Percentiles rank a stretch among this genome's conserved stretches.
phyloP scores from a whole-genome alignment of 2,329 filamentous ascomycete genomes.

The Ophiostoma ulmi region DNA sequence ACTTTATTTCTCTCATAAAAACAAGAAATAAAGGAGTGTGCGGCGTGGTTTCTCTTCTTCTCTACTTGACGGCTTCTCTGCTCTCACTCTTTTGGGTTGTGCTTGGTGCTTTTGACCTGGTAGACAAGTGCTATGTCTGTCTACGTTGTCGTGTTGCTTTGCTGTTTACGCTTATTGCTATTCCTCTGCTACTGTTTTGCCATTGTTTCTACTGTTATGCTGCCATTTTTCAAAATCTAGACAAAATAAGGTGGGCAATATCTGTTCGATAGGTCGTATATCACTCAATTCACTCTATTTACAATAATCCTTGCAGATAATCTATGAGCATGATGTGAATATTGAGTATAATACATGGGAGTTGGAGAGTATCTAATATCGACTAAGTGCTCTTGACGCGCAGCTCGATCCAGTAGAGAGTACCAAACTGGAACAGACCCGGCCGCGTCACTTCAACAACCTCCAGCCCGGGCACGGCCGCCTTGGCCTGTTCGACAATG shows the following conservation, averaged over 20 bases:
- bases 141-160: not conserved
- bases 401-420: slow-evolving; percentile 55
- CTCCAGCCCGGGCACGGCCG: slow-evolving; percentile 49
- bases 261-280: not conserved
- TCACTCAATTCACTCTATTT: not conserved
- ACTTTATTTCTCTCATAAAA: not conserved
- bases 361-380: not conserved
- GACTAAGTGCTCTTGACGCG: slow-evolving; percentile 34
- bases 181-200: not conserved
- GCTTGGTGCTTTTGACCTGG: not conserved
- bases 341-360: not conserved
- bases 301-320: not conserved
- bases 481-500: slow-evolving; percentile 48
- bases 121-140: not conserved
- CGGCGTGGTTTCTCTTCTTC: slow-evolving; percentile 5
- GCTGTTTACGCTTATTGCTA: not conserved
- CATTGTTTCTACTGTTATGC: not conserved
- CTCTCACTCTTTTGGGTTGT: not conserved
- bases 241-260: not conserved
- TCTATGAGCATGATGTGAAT: not conserved
- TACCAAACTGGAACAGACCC: slow-evolving; percentile 51
- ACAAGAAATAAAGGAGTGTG: not conserved
- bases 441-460: slow-evolving; percentile 51
- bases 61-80: not conserved
- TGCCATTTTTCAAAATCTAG: not conserved